A percentile compares a stretch with the other conserved stretches of the same genome.
phyloP scores from a whole-genome alignment of 2,329 filamentous ascomycete genomes.

The Curvularia sp. region DNA sequence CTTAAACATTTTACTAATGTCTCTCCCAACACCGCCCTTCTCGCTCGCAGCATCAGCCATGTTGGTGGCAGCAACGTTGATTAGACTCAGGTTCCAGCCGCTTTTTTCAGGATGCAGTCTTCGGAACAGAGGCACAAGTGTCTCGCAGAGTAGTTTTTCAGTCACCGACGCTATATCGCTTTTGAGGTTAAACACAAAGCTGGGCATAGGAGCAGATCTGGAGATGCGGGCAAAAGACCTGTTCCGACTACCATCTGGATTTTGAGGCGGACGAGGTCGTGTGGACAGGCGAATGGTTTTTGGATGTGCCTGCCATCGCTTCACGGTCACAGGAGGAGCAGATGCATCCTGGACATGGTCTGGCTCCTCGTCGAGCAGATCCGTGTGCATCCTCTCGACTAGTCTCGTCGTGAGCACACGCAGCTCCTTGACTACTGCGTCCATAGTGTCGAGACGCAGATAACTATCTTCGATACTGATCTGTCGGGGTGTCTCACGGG shows the following conservation, averaged over 20 bases:
- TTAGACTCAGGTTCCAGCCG: conserved; percentile 79
- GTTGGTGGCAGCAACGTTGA: conserved; percentile 89
- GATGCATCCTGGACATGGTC: conserved; percentile 24
- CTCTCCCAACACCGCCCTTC: conserved; percentile 63
- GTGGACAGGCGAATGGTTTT: conserved; percentile 83
- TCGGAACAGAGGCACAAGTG: conserved; percentile 74
- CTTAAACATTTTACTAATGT: conserved; percentile 85
- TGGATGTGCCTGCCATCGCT: conserved; percentile 78
- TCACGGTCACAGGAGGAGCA: conserved; percentile 11
- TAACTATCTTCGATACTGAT: conserved; percentile 97
- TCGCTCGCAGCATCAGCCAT: conserved; percentile 65
- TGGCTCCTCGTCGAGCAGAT: conserved; percentile 68
- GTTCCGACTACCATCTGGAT: conserved; percentile 61
- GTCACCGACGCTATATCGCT: conserved; percentile 66
- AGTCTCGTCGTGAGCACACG: conserved; percentile 72
- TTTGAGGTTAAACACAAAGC: conserved; percentile 72
- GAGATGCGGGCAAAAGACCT: conserved; percentile 74
- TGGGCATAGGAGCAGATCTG: conserved; percentile 75
- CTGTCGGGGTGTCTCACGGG: conserved; percentile 76
- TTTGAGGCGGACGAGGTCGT: conserved; percentile 64
- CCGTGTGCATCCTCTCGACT: conserved; percentile 77
- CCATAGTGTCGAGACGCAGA: conserved; percentile 68
- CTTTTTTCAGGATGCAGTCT: conserved; percentile 72
- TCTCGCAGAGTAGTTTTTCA: conserved; percentile 72
- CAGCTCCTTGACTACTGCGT: conserved; percentile 72